These are phyloP conservation scores for Aspergillus ochraceoroseus DNA, from an alignment of 2,329 filamentous ascomycete species.

Conservation along the genomic window DNA sequence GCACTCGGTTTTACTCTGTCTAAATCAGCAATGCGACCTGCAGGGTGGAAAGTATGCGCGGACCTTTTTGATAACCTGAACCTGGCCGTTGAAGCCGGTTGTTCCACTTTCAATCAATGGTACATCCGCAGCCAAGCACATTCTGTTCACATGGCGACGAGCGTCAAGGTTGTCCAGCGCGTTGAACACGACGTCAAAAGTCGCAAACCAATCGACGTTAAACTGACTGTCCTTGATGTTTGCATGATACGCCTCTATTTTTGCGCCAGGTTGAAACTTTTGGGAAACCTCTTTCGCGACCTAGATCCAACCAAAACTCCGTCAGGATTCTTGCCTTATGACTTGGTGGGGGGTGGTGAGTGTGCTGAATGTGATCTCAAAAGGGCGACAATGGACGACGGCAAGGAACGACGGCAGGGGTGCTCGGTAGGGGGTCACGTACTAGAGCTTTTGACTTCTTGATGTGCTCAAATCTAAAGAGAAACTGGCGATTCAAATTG, in stretches of 20 bases:
- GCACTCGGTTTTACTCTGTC: constrained; percentile 74
- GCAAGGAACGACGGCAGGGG: constrained; percentile 8
- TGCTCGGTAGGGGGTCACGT: constrained; percentile 34
- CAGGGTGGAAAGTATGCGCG: neutral
- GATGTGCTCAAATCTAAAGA: constrained; percentile 95
- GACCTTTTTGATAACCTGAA: constrained; percentile 88
- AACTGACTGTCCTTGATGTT: constrained; percentile 92
- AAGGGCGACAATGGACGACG: constrained; percentile 1
- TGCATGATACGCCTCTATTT: constrained; percentile 81
- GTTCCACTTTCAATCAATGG: constrained; percentile 94
- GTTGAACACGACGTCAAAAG: constrained; percentile 87
- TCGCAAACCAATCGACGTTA: constrained; percentile 78
- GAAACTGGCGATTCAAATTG: constrained; percentile 95
- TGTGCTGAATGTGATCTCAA: neutral
- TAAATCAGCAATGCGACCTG: constrained; percentile 12
- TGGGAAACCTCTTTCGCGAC: constrained; percentile 88
- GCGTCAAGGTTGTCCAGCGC: constrained; percentile 94
- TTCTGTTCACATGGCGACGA: constrained; percentile 88
- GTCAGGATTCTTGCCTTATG: constrained; percentile 22
- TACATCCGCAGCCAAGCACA: constrained; percentile 88
- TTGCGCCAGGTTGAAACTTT: constrained; percentile 82
- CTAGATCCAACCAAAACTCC: constrained; percentile 42
- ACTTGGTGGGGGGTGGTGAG: too few species aligned
- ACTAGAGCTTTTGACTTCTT: constrained; percentile 94
- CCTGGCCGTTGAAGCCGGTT: constrained; percentile 95